A percentile compares a stretch with the other conserved stretches of the same genome.
Evolutionary conservation across 139 green algal species (phyloP).

Genomic region (Volvox reticuliferus): DNA sequence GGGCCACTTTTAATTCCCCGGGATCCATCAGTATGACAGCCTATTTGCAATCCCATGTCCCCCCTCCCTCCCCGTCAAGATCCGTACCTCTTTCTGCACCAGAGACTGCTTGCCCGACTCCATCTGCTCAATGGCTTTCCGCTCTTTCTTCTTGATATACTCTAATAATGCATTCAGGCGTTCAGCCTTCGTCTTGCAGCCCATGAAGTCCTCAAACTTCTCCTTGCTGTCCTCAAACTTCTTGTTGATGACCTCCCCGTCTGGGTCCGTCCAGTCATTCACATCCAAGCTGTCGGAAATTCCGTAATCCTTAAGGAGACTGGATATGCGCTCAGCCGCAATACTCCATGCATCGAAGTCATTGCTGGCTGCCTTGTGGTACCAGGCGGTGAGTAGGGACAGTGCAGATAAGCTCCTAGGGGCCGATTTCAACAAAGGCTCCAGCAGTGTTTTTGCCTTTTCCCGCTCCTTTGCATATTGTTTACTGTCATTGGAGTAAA

Average conservation of each 20-base stretch:
- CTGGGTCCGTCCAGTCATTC: slow-evolving; percentile 3
- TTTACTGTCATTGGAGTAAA: not conserved
- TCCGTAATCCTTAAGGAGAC: not conserved
- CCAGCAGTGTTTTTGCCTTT: not conserved
- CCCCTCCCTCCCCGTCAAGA: no score
- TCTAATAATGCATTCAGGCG: not conserved
- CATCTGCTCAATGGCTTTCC: no score
- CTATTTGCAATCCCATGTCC: no score
- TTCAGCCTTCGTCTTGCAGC: not conserved
- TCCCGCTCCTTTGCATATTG: not conserved
- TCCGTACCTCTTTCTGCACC: no score
- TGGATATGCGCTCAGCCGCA: not conserved
- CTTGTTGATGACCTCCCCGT: not conserved
- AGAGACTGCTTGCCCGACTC: no score
- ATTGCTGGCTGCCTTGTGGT: not conserved
- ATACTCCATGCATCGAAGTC: not conserved
- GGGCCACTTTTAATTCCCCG: no score
- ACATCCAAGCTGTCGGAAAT: not conserved
- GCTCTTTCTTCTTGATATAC: not conserved
- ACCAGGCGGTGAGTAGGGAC: not conserved
- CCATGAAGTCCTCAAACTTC: slow-evolving; percentile 13
- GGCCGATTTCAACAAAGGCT: not conserved
- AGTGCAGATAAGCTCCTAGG: not conserved
- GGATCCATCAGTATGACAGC: no score
- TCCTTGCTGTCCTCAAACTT: not conserved